Evolutionary conservation across 805 yeast genomes (phyloP).

Genomic region (Starmera dryadoides): DNA sequence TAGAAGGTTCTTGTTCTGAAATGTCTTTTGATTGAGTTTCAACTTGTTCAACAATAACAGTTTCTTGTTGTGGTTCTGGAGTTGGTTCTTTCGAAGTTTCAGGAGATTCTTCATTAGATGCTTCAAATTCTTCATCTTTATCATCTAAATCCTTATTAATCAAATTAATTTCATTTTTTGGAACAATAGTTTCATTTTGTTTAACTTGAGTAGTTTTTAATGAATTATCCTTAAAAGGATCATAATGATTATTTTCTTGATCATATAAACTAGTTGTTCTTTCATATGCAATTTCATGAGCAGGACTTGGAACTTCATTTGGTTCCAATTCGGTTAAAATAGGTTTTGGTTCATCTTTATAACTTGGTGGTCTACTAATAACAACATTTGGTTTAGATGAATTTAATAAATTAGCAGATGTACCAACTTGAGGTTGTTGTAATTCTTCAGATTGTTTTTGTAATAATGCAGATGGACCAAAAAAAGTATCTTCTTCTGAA

Average conservation of each 20-base stretch:
- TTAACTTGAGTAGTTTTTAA: background rate
- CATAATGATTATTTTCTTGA: slow-evolving; percentile 20
- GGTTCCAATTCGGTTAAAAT: background rate
- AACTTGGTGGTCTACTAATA: slow-evolving; percentile 18
- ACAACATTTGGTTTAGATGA: slow-evolving; percentile 1
- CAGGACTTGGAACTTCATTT: slow-evolving; percentile 4
- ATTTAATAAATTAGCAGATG: background rate
- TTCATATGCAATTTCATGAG: slow-evolving; percentile 21
- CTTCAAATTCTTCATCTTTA: slow-evolving; percentile 11
- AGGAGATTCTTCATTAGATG: background rate
- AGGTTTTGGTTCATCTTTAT: slow-evolving; percentile 18
- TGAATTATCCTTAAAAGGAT: slow-evolving; percentile 1
- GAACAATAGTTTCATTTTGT: background rate
- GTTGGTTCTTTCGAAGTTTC: background rate
- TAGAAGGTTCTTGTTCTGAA: background rate
- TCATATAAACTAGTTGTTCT: slow-evolving; percentile 26
- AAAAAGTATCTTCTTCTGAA: slow-evolving; percentile 52
- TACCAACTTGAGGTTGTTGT: background rate
- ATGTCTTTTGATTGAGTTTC: slow-evolving; percentile 3
- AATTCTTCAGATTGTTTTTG: background rate
- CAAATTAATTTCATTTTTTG: slow-evolving; percentile 1
- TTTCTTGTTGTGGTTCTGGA: background rate
- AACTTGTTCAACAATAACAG: slow-evolving; percentile 1
- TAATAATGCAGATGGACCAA: slow-evolving; percentile 34
- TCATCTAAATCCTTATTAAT: slow-evolving; percentile 9